A percentile compares a stretch with the other conserved stretches of the same genome.
Conservation (phyloP, 2,329 filamentous ascomycete species). For the Camillea tinctor region DNA sequence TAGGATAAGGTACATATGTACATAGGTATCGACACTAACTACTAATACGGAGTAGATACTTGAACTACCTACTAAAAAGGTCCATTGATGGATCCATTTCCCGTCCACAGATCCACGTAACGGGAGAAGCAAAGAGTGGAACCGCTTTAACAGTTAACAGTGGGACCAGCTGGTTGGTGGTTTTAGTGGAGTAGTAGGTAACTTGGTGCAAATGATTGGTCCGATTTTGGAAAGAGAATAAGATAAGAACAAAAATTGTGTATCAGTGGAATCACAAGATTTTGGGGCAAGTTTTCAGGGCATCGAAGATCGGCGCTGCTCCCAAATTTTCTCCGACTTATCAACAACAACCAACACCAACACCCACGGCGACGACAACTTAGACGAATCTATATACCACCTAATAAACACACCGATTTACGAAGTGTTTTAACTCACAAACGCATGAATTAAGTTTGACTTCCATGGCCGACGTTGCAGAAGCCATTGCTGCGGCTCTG, state of each 20-base stretch:
- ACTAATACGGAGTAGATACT: no score
- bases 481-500: slow-evolving; percentile 31
- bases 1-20: no score
- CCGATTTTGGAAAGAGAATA: not conserved
- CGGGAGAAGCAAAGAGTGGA: not conserved
- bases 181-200: no score
- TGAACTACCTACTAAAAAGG: no score
- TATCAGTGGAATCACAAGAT: not conserved
- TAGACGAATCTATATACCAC: no score
- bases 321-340: slow-evolving; percentile 15
- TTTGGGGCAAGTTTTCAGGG: not conserved
- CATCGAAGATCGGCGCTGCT: slow-evolving; percentile 9
- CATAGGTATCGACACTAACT: no score
- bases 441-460: slow-evolving; percentile 15
- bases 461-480: slow-evolving; percentile 32
- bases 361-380: slow-evolving; percentile 1
- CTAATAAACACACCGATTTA: no score
- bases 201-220: not conserved
- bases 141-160: not conserved
- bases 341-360: slow-evolving; percentile 2
- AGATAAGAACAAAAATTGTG: not conserved
- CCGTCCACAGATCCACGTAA: no score
- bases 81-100: no score
- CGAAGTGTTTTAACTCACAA: no score
- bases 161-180: not conserved